Evolutionary conservation across 2,329 filamentous ascomycete species (phyloP), one percentile per base, ranked within the genome.

Genomic region (Karstenula rhodostoma): DNA sequence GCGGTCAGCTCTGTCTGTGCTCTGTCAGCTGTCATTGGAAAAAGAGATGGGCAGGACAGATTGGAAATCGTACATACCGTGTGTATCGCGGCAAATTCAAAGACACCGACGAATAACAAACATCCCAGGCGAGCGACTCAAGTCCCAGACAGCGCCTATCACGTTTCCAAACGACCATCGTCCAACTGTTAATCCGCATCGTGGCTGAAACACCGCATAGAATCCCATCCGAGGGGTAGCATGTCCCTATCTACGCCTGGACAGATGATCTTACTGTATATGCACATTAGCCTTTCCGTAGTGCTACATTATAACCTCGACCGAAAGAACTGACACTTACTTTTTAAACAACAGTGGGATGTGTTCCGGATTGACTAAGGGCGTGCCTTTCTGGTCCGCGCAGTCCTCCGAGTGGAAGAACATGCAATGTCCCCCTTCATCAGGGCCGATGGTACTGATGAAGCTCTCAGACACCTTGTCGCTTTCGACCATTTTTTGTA

Each of bases 211-310:
- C 49, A 51, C 33, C 25, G 23, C 12, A 40, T 15, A 12, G 49
- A 9, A 5, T 23, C 3, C 33, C 33, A 51, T 6, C 40, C 33
- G 2, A 9, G 5, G 10, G 49, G 49, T 10, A 51, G 8, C 32
- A 40, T 51, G 19, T 40, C 19, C 19, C 9, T 7, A 1, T 25
- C 10, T 6, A 40, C 49, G 13, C 49, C 49, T 1, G 49, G 49
- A 17, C 49, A 51, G 22, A 51, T 40, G 19, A 51, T 51, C 22
- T 51, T 51, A 19, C 49, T 51, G 33, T 4, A 8, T 3, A 33
- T 12, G 17, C 10, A n/a, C n/a, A 27, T 51, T 25, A 51, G 33
- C 33, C 4, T 32, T 27, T 25, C 35, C 35, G 27, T 29, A 29
- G 4, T 29, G 27, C 27, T 8, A 29, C 27, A 29, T 4, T 8